Evolutionary conservation across 768 basidiomycete genomes (phyloP).

Genomic region (Nidularia sp.): DNA sequence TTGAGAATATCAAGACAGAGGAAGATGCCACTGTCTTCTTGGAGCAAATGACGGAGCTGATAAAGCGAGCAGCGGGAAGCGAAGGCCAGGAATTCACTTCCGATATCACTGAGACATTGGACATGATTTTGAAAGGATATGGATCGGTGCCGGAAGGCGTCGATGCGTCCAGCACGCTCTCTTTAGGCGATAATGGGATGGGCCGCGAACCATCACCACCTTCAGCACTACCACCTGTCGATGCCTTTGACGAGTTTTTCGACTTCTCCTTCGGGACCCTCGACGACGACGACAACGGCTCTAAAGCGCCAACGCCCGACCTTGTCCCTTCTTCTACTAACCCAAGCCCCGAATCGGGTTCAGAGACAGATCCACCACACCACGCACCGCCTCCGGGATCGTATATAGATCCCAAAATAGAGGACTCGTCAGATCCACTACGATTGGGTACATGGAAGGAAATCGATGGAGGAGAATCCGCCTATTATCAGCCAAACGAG

Average conservation of each 20-base stretch:
- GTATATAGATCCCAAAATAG: constrained; percentile 43
- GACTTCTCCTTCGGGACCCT: constrained; percentile 62
- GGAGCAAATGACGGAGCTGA: constrained; percentile 59
- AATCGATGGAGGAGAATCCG: constrained; percentile 72
- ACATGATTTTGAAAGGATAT: constrained; percentile 59
- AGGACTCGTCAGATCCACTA: constrained; percentile 51
- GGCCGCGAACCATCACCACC: constrained; percentile 19
- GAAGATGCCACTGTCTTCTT: constrained; percentile 64
- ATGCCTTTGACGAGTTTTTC: constrained; percentile 59
- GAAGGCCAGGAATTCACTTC: constrained; percentile 40
- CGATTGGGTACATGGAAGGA: constrained; percentile 62
- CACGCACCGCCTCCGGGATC: constrained; percentile 32
- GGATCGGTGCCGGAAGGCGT: constrained; percentile 31
- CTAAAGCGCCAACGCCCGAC: constrained; percentile 74
- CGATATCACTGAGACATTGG: constrained; percentile 58
- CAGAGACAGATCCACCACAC: constrained; percentile 53
- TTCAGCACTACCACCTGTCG: constrained; percentile 23
- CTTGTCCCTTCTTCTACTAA: constrained; percentile 71
- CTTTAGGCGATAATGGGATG: constrained; percentile 25
- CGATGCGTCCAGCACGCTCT: constrained; percentile 29
- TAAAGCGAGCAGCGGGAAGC: constrained; percentile 45
- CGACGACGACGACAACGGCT: constrained; percentile 55
- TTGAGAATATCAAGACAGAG: constrained; percentile 56
- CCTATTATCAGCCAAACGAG: constrained; percentile 55
- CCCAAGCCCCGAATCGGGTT: constrained; percentile 71